phyloP scores from a whole-genome alignment of 345 rosid genomes.

The Pistacia integerrima region DNA sequence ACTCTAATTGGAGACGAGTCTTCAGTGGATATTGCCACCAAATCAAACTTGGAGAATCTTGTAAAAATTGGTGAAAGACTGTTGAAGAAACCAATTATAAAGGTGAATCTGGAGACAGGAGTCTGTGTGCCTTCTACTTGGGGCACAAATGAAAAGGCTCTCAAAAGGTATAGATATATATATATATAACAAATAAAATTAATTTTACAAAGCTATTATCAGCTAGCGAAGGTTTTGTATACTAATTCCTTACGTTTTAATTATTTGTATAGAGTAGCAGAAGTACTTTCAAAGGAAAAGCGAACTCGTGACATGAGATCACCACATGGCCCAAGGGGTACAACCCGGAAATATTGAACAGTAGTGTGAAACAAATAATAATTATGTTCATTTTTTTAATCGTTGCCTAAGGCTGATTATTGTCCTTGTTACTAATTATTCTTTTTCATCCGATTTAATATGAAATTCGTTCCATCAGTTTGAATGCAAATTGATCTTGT shows the following conservation, averaged over 20 bases:
- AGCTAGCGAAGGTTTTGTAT: too few relatives aligned
- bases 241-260: background rate
- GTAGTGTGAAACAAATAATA: too few relatives aligned
- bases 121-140: constrained; percentile 12
- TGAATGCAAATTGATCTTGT: too few relatives aligned
- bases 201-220: too few relatives aligned
- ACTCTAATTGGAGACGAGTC: constrained; percentile 38
- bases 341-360: background rate
- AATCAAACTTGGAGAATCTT: constrained; percentile 46
- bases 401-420: too few relatives aligned
- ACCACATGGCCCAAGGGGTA: constrained; percentile 23
- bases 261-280: constrained; percentile 36
- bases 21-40: constrained; percentile 53
- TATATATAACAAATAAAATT: background rate
- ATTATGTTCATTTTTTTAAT: too few relatives aligned
- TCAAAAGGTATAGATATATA: constrained; percentile 32
- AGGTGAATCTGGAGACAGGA: constrained; percentile 53
- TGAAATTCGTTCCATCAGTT: too few relatives aligned
- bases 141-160: constrained; percentile 45
- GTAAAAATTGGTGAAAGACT: constrained; percentile 50
- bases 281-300: constrained; percentile 42
- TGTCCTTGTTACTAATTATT: too few relatives aligned
- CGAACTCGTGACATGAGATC: constrained; percentile 31
- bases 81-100: constrained; percentile 48
- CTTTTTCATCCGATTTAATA: too few relatives aligned